phyloP scores from a whole-genome alignment of 2,329 filamentous ascomycete genomes.

The Cladosporium sphaerospermum region DNA sequence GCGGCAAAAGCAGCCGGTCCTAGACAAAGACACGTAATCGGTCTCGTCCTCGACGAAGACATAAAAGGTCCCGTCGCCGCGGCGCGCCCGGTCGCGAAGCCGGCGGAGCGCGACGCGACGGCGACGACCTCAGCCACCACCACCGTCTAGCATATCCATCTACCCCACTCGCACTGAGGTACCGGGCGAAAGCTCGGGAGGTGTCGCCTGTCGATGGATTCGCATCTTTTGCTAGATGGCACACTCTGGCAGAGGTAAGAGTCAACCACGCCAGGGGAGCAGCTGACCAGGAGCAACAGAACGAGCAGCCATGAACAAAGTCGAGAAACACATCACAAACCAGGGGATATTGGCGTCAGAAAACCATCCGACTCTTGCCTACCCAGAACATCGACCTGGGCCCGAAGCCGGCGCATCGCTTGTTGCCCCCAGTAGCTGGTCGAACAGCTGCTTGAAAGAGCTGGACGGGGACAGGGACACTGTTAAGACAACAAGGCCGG shows the following conservation, averaged over 20 bases:
- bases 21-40: conserved; percentile 1
- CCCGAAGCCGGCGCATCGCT: conserved; percentile 1
- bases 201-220: not conserved
- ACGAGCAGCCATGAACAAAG: not conserved
- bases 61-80: not conserved
- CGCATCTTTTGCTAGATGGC: not conserved
- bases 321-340: not conserved
- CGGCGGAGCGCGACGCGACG: not conserved
- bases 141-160: not conserved
- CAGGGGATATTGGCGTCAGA: not conserved
- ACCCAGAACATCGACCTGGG: not conserved
- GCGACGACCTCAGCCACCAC: not conserved
- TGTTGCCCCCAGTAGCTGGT: not conserved
- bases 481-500: not conserved
- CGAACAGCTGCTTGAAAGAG: not conserved
- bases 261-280: not conserved
- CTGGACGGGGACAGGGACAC: not conserved
- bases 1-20: conserved; percentile 2
- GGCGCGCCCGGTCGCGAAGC: not conserved
- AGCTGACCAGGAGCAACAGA: conserved; percentile 5
- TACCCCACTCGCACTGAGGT: not conserved
- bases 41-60: conserved; percentile 2
- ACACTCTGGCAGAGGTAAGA: not conserved
- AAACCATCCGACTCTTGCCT: conserved; percentile 4
- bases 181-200: not conserved